Percentiles rank a stretch among this genome's conserved stretches.
These are phyloP conservation scores for Arxiozyma bovina DNA, from an alignment of 1,139 yeast genomes.

Conservation along the genomic window DNA sequence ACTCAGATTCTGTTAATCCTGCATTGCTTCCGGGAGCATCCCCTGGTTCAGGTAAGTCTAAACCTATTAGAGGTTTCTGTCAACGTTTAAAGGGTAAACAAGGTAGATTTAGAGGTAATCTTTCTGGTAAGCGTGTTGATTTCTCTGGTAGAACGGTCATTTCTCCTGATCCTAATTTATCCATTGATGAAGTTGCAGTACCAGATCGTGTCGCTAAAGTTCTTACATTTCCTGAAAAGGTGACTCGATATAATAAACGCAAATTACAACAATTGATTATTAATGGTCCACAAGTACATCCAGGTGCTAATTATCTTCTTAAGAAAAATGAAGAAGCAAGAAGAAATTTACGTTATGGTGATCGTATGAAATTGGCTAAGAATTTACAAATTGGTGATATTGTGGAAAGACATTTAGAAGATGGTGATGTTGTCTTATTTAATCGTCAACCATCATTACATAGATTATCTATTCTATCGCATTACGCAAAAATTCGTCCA, in stretches of 20 bases:
- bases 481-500: constrained; percentile 91
- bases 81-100: constrained; percentile 97
- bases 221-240: constrained; percentile 90
- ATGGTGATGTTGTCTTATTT: constrained; percentile 91
- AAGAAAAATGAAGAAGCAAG: constrained; percentile 80
- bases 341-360: constrained; percentile 84
- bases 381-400: constrained; percentile 78
- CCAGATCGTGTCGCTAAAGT: constrained; percentile 96
- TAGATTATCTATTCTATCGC: constrained; percentile 86
- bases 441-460: constrained; percentile 98
- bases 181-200: constrained; percentile 95
- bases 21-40: constrained; percentile 57
- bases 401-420: constrained; percentile 96
- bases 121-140: constrained; percentile 97
- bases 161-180: constrained; percentile 94
- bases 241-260: constrained; percentile 75
- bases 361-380: constrained; percentile 67
- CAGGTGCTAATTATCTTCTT: constrained; percentile 90
- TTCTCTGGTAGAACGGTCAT: constrained; percentile 97
- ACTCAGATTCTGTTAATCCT: constrained; percentile 89
- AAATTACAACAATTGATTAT: constrained; percentile 65
- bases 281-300: constrained; percentile 84
- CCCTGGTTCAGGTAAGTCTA: constrained; percentile 53
- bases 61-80: constrained; percentile 93
- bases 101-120: constrained; percentile 96